Percentiles rank a stretch among this genome's conserved stretches.
Conservation (phyloP, 2,329 filamentous ascomycete genomes). For the Truncatella angustata region DNA sequence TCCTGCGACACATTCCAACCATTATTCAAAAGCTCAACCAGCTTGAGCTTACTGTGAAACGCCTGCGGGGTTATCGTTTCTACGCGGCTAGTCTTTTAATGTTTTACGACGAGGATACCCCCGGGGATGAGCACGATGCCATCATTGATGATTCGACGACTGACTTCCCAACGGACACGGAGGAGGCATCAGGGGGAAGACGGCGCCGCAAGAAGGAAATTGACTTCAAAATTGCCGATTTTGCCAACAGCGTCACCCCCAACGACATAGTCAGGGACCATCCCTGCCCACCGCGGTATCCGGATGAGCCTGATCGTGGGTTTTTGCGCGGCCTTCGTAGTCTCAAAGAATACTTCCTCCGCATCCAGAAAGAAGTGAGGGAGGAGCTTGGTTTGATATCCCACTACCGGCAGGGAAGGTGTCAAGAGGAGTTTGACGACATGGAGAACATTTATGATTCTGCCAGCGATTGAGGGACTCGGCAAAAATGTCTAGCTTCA, state of each 20-base stretch:
- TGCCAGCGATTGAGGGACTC: conserved; percentile 9
- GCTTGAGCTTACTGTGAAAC: conserved; percentile 79
- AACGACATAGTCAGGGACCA: conserved; percentile 66
- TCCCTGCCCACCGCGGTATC: conserved; percentile 78
- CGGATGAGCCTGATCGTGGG: conserved; percentile 78
- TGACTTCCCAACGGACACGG: conserved; percentile 56
- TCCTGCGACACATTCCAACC: conserved; percentile 81
- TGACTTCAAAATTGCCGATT: conserved; percentile 96
- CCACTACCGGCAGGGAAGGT: conserved; percentile 6
- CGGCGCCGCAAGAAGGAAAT: conserved; percentile 59
- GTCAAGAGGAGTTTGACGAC: neutral
- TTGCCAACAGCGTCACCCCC: conserved; percentile 93
- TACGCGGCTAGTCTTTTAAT: conserved; percentile 94
- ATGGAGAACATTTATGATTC: conserved; percentile 4
- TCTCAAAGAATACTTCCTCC: conserved; percentile 79
- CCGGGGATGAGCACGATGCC: conserved; percentile 51
- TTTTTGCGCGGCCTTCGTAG: conserved; percentile 83
- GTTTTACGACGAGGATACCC: conserved; percentile 86
- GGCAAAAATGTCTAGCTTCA: no score
- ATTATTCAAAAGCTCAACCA: conserved; percentile 81
- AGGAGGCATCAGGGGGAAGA: conserved; percentile 41
- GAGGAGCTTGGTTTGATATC: conserved; percentile 44
- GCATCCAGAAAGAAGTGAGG: conserved; percentile 77
- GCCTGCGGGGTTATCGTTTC: conserved; percentile 82
- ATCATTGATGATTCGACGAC: conserved; percentile 56